Evolutionary conservation across 306 rosid genomes (phyloP), one percentile per base, ranked within the genome.

Genomic region (Astragalus glycyphyllos): DNA sequence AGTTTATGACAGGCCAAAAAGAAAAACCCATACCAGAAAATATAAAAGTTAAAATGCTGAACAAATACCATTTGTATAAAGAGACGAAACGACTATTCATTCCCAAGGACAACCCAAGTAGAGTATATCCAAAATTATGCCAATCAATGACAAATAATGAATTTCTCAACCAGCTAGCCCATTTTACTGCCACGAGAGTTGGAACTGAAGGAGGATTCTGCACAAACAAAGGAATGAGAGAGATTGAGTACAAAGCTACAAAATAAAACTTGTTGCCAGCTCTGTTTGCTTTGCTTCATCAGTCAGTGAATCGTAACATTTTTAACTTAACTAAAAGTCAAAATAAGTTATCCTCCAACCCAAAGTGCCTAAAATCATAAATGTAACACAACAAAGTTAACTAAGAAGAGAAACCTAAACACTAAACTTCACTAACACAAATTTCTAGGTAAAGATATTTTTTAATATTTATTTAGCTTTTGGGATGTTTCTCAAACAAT

Each of bases 131-230:
- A 81, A 91, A 94, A 79, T 94, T 94, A 81, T 94, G 99, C 97
- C 99, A 94, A 86, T 94, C 99, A 72, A 94, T 75, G 65, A 91
- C 82, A 86, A 94, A 86, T 31, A 87, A 80, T 42, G 97, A 94
- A 41, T 53, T 76, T 83, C 97, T 87, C 58, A 89, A 80, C 83
- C 87, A 82, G 76, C 97, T 89, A 51, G 97, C 96, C 92, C 90
- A 94, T 86, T 89, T 94, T 77, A 91, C 97, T 45, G 91, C 95
- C 50, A 86, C 89, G 69, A 94, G 80, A 37, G 97, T 89, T 26
- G 99, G 99, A 86, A 94, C 95, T 26, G 97, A 91, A 79, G 99
- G 99, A 77, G 97, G 99, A 91, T 94, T 94, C 99, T 94, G 83
- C 45, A 77, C 20, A 80, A 61, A 56, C 57, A 79, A 82, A 73